Base-by-base conservation (phyloP, 2,329 filamentous ascomycete species). In the Pseudonectria buxi region DNA sequence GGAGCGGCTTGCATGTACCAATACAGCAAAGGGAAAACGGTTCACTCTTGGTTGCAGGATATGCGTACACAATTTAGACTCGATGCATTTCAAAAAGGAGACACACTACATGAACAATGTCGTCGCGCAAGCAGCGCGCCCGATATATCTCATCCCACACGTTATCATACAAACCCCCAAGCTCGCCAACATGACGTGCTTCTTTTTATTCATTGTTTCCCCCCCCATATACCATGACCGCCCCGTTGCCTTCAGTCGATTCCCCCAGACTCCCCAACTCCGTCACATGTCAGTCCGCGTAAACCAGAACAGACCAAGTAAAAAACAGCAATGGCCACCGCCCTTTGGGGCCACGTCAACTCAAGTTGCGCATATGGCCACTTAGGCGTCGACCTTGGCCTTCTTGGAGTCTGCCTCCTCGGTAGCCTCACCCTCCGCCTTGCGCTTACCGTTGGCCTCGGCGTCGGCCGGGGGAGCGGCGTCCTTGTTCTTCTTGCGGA, bases 401-500 rank as follows among this genome's bases (percentile, higher is more conserved):
- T 59, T 61, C 47, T 65, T 64, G 4, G 56, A 44, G 25, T 53
- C 49, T 18, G 51, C 43, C 15, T 51, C 56, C 22, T 52, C 53
- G 7, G 41, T 47, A 1, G 45, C 30, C 7, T 50, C 59, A 14
- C 54, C 56, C 3, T 55, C 56, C 3, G 60, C 58, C 40, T 63
- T 64, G 26, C 48, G 53, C 55, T 55, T 65, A 30, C 54, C 44
- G 35, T 77, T 69, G 4, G 61, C 40, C 16, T 57, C 51, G 18
- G 51, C 45, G 37, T 54, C 41, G 35, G 54, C 51, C 41, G 29
- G 39, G 4, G 45, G 28, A 2, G 30, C 14, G 22, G 38, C 46
- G 7, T 54, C 50, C 30, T 54, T 58, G 53, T 68, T 78, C 55
- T 81, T 88, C 54, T 81, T 89, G 50, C 82, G 78, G 28, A 90